Base-by-base conservation (phyloP, 139 green algal genomes). In the Prasinococcaceae sp. region DNA sequence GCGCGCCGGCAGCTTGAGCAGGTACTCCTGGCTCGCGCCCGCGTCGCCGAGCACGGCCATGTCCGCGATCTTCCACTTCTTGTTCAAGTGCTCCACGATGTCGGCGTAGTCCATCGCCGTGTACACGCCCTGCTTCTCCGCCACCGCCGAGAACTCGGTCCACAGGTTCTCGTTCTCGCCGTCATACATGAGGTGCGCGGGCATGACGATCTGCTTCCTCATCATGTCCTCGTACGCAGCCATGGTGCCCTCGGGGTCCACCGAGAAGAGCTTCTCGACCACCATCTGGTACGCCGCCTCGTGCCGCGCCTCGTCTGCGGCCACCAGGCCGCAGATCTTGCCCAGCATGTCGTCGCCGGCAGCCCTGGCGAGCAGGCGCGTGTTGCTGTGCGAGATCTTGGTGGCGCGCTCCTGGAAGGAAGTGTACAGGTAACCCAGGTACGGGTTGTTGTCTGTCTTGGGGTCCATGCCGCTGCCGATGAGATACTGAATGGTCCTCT, bases 141-240 rank as follows among this genome's bases (percentile, higher is more conserved):
- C 90, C n/a, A 98, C 88, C 32, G 24, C 30, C 2, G 85, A 92
- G 61, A 95, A 98, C 72, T 96, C 90, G 14, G 47, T 19, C 10
- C 70, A 77, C 9, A 72, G 53, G 19, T 47, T 59, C 20, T 53
- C 30, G 63, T 93, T 90, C 72, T 85, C 63, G 24, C 61, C 63
- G 70, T 97, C 90, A 55, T 94, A 60, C 90, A 98, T 95, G 2
- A 94, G 63, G 69, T 95, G 85, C 6, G 90, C 89, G 12, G 85
- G 85, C 90, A 98, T 98, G 9, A 93, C 83, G 61, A 98, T 97
- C 76, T 94, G 81, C 76, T 96, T 96, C 37, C 61, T 68, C 86
- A 98, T 97, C 90, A 98, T 98, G 77, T 95, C 90, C 8, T 72
- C 81, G 62, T 95, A 97, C 1, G 79, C 83, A 9, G 93, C 42